phyloP scores from a whole-genome alignment of 345 rosid species.

The Gynandropsis gynandra region DNA sequence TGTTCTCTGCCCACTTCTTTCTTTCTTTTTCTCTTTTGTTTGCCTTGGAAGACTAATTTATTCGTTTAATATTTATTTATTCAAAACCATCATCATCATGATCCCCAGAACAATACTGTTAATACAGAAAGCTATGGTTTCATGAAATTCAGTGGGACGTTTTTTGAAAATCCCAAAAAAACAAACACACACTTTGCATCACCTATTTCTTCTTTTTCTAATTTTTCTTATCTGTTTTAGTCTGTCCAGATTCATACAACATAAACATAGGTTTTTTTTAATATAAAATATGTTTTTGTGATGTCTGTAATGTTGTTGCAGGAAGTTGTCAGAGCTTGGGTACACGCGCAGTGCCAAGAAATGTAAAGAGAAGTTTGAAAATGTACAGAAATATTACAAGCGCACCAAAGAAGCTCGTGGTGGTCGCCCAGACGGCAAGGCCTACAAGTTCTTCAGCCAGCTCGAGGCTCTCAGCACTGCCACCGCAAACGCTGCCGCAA shows the following conservation, averaged over 20 bases:
- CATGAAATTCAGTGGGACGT: conserved; percentile 29
- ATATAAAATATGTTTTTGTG: conserved; percentile 4
- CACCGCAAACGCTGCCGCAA: conserved; percentile 11
- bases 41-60: no score
- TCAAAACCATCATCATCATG: conserved; percentile 29
- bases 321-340: conserved; percentile 78
- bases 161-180: conserved; percentile 52
- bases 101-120: conserved; percentile 24
- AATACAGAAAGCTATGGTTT: conserved; percentile 15
- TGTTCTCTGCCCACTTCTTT: conserved; percentile 25
- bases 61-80: conserved; percentile 13
- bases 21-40: background rate
- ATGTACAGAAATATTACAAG: conserved; percentile 88
- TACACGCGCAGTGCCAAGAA: conserved; percentile 75
- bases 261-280: background rate
- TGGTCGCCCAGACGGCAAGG: conserved; percentile 82
- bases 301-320: conserved; percentile 21
- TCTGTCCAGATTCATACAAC: background rate
- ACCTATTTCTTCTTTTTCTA: conserved; percentile 17
- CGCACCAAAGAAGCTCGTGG: conserved; percentile 80
- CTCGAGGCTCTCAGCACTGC: conserved; percentile 63
- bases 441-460: conserved; percentile 71
- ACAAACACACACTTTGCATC: no score
- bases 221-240: conserved; percentile 13
- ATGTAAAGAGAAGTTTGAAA: conserved; percentile 92